phyloP scores from a whole-genome alignment of 2,329 filamentous ascomycete genomes.

The Lachnellula occidentalis region DNA sequence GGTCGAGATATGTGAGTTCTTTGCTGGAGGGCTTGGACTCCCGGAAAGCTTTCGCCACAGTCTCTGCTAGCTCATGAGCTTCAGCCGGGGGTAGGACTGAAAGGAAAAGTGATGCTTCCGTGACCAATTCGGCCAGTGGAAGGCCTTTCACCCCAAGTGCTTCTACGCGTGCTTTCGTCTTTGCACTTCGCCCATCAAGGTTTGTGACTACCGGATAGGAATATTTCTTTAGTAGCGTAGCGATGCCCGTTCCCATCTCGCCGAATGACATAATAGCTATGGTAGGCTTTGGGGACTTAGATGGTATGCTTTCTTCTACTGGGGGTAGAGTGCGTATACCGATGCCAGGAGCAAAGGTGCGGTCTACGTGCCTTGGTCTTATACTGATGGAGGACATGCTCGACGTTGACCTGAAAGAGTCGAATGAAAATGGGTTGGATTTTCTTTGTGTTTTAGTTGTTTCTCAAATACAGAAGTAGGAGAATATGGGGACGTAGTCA shows the following conservation, averaged over 20 bases:
- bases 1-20: constrained; percentile 50
- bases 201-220: constrained; percentile 51
- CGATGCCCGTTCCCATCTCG: constrained; percentile 56
- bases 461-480: too few relatives aligned
- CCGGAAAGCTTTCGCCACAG: constrained; percentile 37
- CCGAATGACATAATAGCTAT: constrained; percentile 55
- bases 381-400: background rate
- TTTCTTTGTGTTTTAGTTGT: too few relatives aligned
- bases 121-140: constrained; percentile 40
- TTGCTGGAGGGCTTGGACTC: constrained; percentile 36
- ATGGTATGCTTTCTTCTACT: background rate
- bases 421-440: too few relatives aligned
- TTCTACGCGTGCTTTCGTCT: constrained; percentile 1
- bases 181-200: constrained; percentile 40
- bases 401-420: background rate
- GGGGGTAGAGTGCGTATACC: background rate
- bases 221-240: constrained; percentile 46
- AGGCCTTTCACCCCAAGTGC: constrained; percentile 40
- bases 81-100: constrained; percentile 63
- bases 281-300: constrained; percentile 5
- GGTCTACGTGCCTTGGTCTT: background rate
- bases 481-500: too few relatives aligned
- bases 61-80: constrained; percentile 51
- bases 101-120: constrained; percentile 49
- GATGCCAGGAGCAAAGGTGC: background rate